A percentile compares a stretch with the other conserved stretches of the same genome.
Evolutionary conservation across 345 rosid species (phyloP).

Genomic region (Fremontodendron californicum): DNA sequence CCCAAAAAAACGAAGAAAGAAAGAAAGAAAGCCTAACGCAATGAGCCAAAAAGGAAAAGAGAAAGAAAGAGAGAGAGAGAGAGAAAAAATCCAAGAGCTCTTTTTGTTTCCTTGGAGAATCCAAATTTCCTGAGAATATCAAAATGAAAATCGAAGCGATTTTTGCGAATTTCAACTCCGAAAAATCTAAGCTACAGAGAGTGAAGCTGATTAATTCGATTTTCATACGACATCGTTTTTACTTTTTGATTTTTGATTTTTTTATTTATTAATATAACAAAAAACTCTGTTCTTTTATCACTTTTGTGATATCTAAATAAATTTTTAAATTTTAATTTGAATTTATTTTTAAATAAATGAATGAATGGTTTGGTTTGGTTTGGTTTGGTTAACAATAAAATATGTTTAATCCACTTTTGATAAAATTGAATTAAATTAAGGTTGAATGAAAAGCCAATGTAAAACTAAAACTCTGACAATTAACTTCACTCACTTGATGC

Average conservation of each 20-base stretch:
- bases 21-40: conserved; percentile 36
- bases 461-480: no score
- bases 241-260: background rate
- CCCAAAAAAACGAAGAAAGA: background rate
- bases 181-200: conserved; percentile 4
- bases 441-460: background rate
- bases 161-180: background rate
- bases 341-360: no score
- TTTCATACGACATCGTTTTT: conserved; percentile 37
- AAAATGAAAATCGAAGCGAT: conserved; percentile 11
- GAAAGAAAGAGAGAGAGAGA: background rate
- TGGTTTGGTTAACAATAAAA: no score
- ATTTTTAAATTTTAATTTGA: no score
- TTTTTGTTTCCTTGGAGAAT: conserved; percentile 6
- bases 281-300: background rate
- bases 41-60: background rate
- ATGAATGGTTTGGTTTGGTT: no score
- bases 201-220: conserved; percentile 31
- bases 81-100: background rate
- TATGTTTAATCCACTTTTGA: no score
- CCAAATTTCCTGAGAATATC: background rate
- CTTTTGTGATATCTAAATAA: no score
- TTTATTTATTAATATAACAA: background rate
- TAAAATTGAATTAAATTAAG: no score
- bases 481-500: background rate